Evolutionary conservation across 176 grass and related monocot genomes (phyloP).

Genomic region (Aegilops sharonensis): DNA sequence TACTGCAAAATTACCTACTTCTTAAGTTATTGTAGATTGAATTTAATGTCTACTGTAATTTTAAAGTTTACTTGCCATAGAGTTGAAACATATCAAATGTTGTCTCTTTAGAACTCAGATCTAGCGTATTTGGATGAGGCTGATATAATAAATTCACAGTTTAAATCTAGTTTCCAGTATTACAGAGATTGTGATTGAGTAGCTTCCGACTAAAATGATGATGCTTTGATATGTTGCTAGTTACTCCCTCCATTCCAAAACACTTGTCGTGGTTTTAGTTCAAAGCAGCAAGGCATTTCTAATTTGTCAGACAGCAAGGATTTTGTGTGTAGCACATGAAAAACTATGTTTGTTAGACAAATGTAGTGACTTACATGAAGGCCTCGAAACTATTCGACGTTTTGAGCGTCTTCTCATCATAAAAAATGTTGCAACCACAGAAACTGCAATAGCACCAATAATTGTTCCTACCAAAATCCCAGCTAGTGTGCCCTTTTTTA

Average conservation of each 20-base stretch:
- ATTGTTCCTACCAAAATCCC: slow-evolving; percentile 55
- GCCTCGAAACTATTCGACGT: slow-evolving; percentile 34
- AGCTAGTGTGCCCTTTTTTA: slow-evolving; percentile 63
- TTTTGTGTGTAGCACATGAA: slow-evolving; percentile 9
- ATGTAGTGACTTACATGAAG: slow-evolving; percentile 57
- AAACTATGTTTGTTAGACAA: slow-evolving; percentile 9
- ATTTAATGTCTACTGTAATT: not conserved
- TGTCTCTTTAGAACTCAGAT: not conserved
- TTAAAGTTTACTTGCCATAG: not conserved
- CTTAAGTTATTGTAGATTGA: slow-evolving; percentile 26
- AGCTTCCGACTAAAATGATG: slow-evolving; percentile 5
- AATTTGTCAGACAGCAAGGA: not conserved
- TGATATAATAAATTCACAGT: not conserved
- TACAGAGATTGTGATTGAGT: not conserved
- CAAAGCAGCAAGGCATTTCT: not conserved
- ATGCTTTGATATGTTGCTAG: not conserved
- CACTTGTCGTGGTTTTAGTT: not conserved
- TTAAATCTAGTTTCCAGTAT: not conserved
- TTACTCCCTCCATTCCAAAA: no score
- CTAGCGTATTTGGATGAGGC: not conserved
- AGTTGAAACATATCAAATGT: not conserved
- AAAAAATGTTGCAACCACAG: slow-evolving; percentile 62
- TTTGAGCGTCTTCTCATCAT: slow-evolving; percentile 62
- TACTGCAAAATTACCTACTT: slow-evolving; percentile 41
- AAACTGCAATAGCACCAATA: slow-evolving; percentile 48